phyloP scores from a whole-genome alignment of 2,329 filamentous ascomycete genomes.

The Alternaria sp. region DNA sequence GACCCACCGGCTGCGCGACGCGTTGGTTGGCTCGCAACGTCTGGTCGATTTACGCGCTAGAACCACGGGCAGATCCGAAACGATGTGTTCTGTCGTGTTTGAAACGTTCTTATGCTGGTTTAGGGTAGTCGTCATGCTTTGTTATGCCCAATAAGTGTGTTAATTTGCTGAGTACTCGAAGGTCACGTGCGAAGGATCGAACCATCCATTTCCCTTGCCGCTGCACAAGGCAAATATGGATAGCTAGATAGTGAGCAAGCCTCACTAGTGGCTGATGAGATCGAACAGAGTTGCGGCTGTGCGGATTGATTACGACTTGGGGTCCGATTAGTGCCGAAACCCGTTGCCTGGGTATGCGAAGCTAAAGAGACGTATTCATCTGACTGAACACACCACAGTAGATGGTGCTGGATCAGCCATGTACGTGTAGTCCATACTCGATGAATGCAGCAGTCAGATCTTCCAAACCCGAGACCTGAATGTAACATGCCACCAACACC shows the following conservation, averaged over 20 bases:
- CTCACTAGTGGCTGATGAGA: background rate
- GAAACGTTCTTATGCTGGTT: constrained; percentile 22
- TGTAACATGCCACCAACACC: background rate
- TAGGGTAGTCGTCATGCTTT: constrained; percentile 8
- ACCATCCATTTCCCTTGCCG: background rate
- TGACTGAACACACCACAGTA: background rate
- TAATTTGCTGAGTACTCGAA: background rate
- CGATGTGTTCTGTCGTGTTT: constrained; percentile 18
- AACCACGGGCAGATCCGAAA: constrained; percentile 21
- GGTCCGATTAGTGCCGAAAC: background rate
- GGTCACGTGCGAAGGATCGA: constrained; percentile 6
- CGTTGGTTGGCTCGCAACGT: constrained; percentile 24
- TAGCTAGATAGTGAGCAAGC: background rate
- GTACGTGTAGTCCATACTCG: background rate
- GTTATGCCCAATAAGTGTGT: constrained; percentile 5
- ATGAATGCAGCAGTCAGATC: background rate
- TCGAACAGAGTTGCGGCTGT: background rate
- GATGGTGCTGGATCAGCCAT: background rate
- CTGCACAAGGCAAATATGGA: background rate
- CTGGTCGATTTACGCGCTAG: constrained; percentile 19
- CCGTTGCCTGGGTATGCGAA: background rate
- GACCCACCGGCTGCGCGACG: constrained; percentile 25
- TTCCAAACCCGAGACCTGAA: background rate
- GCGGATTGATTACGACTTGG: background rate
- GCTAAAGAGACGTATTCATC: background rate